A percentile compares a stretch with the other conserved stretches of the same genome.
Conservation (phyloP, 306 rosid genomes). For the Cicer yamashitae region DNA sequence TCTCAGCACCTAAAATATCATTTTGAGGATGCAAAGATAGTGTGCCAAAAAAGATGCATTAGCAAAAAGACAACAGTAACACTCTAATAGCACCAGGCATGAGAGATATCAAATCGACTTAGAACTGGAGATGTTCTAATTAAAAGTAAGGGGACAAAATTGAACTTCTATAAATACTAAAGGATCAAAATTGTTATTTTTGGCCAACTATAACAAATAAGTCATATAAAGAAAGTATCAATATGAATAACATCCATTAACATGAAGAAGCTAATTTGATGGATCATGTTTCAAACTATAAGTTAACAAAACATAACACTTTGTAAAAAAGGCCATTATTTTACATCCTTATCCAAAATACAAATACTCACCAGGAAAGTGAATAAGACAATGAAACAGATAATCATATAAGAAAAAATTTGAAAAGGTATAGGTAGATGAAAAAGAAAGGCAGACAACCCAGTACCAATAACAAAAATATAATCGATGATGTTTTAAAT, state of each 20-base stretch:
- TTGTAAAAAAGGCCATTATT: background rate
- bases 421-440: background rate
- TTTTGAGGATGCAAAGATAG: background rate
- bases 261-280: background rate
- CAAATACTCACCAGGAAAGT: background rate
- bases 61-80: background rate
- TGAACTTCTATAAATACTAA: background rate
- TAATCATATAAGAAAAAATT: background rate
- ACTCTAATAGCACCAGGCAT: background rate
- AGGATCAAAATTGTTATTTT: slow-evolving; percentile 12
- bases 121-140: background rate
- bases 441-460: background rate
- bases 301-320: background rate
- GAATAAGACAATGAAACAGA: slow-evolving; percentile 14
- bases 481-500: background rate
- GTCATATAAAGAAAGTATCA: slow-evolving; percentile 5
- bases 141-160: slow-evolving; percentile 21
- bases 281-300: background rate
- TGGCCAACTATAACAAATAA: slow-evolving; percentile 11
- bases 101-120: background rate
- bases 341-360: slow-evolving; percentile 3
- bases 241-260: background rate
- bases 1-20: background rate
- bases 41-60: background rate
- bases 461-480: slow-evolving; percentile 9